These are phyloP conservation scores for Fusarium austroafricanum DNA, from an alignment of 2,329 filamentous ascomycete genomes.

Conservation along the genomic window DNA sequence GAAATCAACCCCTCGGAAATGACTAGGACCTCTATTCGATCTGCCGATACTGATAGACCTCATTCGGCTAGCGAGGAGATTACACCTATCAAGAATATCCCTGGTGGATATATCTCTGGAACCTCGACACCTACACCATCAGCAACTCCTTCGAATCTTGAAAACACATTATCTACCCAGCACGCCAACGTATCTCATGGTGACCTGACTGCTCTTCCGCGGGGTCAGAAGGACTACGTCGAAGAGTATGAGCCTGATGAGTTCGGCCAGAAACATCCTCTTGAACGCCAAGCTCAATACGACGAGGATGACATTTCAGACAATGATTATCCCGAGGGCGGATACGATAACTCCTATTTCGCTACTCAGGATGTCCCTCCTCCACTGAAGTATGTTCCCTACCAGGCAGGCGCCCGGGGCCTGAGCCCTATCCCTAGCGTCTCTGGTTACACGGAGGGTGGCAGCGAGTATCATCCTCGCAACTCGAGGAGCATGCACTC, in stretches of 20 bases:
- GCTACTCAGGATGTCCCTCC: conserved; percentile 72
- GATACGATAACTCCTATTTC: conserved; percentile 62
- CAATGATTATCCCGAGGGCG: conserved; percentile 56
- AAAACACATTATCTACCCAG: conserved; percentile 73
- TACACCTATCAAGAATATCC: conserved; percentile 72
- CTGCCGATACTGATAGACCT: conserved; percentile 80
- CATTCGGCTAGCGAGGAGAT: conserved; percentile 73
- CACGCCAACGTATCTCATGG: conserved; percentile 73
- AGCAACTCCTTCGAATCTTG: conserved; percentile 63
- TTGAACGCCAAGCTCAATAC: conserved; percentile 59
- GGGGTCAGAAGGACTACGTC: conserved; percentile 57
- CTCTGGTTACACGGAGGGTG: conserved; percentile 82
- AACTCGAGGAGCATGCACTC: conserved; percentile 66
- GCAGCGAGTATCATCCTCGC: conserved; percentile 68
- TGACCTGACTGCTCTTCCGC: conserved; percentile 66
- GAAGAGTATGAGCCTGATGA: conserved; percentile 62
- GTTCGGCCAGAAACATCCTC: conserved; percentile 56
- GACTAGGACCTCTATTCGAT: conserved; percentile 87
- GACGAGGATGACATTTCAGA: conserved; percentile 51
- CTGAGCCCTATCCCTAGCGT: conserved; percentile 93
- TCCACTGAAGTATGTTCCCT: conserved; percentile 74
- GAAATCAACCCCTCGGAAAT: conserved; percentile 87
- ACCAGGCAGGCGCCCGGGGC: conserved; percentile 75
- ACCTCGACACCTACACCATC: conserved; percentile 73
- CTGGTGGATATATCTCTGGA: conserved; percentile 69